phyloP scores from a whole-genome alignment of 805 yeast species.

The Kuraishia molischiana region DNA sequence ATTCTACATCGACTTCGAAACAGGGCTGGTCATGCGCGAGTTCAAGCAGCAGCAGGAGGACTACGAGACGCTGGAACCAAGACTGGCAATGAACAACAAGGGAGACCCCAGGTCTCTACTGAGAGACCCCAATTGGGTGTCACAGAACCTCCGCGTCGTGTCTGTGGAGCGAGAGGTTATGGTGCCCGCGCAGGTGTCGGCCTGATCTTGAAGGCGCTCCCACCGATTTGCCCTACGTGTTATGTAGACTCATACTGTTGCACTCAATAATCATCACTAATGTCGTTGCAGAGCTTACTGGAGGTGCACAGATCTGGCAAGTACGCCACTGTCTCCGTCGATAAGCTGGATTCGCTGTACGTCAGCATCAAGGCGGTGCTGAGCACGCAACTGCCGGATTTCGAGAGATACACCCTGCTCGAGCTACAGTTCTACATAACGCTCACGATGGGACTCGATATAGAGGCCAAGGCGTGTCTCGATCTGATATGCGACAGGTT shows the following conservation, averaged over 20 bases:
- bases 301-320: slow-evolving; percentile 38
- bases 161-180: slow-evolving; percentile 2
- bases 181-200: too few relatives aligned
- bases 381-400: slow-evolving; percentile 16
- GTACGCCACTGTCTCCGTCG: slow-evolving; percentile 40
- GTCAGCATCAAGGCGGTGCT: not conserved
- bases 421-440: slow-evolving; percentile 68
- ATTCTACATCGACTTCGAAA: slow-evolving; percentile 66
- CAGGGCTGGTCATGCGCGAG: slow-evolving; percentile 61
- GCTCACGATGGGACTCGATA: slow-evolving; percentile 52
- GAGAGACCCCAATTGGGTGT: slow-evolving; percentile 84
- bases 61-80: slow-evolving; percentile 34
- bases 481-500: slow-evolving; percentile 62
- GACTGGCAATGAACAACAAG: slow-evolving; percentile 31
- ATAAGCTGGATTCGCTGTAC: slow-evolving; percentile 1
- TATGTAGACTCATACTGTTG: not conserved
- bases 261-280: not conserved
- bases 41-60: slow-evolving; percentile 58
- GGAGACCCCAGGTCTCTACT: slow-evolving; percentile 63
- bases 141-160: slow-evolving; percentile 24
- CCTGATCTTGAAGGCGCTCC: too few relatives aligned
- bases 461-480: slow-evolving; percentile 58
- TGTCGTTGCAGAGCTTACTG: slow-evolving; percentile 31
- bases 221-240: too few relatives aligned
- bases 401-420: slow-evolving; percentile 42